Conservation (phyloP, 805 yeast species). For the Metschnikowia borealis region DNA sequence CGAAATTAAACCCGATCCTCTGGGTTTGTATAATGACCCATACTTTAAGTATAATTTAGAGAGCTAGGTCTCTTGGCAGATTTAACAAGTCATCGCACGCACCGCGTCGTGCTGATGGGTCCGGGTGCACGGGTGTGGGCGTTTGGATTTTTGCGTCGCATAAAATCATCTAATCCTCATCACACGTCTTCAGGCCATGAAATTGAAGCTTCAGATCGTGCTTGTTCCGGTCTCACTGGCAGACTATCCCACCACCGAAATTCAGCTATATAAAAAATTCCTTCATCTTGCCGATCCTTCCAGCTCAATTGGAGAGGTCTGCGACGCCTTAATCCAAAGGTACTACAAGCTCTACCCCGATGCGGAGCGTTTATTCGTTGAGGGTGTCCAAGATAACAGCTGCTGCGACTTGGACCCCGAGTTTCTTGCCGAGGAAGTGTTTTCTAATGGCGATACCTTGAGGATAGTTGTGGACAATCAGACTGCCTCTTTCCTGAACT, state of each 20-base stretch:
- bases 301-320: slow-evolving; percentile 45
- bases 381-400: slow-evolving; percentile 62
- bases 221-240: slow-evolving; percentile 27
- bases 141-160: not conserved
- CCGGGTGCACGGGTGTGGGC: not conserved
- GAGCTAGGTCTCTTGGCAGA: not conserved
- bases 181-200: slow-evolving; percentile 10
- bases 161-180: not conserved
- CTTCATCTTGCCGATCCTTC: slow-evolving; percentile 56
- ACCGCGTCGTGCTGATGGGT: too few relatives aligned
- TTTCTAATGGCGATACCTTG: slow-evolving; percentile 36
- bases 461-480: slow-evolving; percentile 33
- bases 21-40: slow-evolving; percentile 12
- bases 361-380: slow-evolving; percentile 50
- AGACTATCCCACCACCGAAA: slow-evolving; percentile 18
- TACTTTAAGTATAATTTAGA: slow-evolving; percentile 7
- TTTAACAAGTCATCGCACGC: too few relatives aligned
- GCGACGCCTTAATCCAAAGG: slow-evolving; percentile 51
- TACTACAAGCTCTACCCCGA: slow-evolving; percentile 64
- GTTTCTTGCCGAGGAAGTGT: slow-evolving; percentile 60
- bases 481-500: slow-evolving; percentile 12
- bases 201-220: slow-evolving; percentile 34
- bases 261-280: slow-evolving; percentile 42
- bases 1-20: not conserved
- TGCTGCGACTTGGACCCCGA: slow-evolving; percentile 81